These are phyloP conservation scores for Oenanthe javanica DNA, from an alignment of 140 eudicot species.

Conservation along the genomic window DNA sequence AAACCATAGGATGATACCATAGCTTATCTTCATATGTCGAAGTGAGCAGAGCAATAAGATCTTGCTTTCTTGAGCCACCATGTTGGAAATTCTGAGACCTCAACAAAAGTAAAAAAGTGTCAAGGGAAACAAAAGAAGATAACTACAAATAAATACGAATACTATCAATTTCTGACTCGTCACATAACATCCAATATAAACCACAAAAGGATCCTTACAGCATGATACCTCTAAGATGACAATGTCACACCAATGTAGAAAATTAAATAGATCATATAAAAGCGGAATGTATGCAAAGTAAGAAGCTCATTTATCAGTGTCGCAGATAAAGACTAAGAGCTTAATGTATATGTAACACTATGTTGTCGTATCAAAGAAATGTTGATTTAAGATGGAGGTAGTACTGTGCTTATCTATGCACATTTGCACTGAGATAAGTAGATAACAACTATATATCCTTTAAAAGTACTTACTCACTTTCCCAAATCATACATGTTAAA, in stretches of 20 bases:
- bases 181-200: not conserved
- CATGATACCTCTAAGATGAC: not conserved
- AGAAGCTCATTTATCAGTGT: not conserved
- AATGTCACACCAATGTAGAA: not conserved
- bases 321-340: not conserved
- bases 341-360: not conserved
- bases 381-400: not conserved
- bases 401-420: not conserved
- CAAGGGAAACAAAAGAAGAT: not conserved
- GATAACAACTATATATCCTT: not conserved
- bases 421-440: not conserved
- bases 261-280: not conserved
- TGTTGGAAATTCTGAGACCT: slow-evolving; percentile 41
- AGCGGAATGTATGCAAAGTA: not conserved
- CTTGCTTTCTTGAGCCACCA: slow-evolving; percentile 58
- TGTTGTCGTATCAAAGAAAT: not conserved
- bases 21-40: slow-evolving; percentile 41
- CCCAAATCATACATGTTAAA: not conserved
- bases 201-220: not conserved
- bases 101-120: slow-evolving; percentile 9
- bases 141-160: not conserved
- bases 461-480: no score
- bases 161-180: not conserved
- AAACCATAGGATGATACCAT: slow-evolving; percentile 29
- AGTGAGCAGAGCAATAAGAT: slow-evolving; percentile 44